Evolutionary conservation across 768 basidiomycete genomes (phyloP), one percentile per base, ranked within the genome.

Genomic region (Gloeopeniophorella convolvens): DNA sequence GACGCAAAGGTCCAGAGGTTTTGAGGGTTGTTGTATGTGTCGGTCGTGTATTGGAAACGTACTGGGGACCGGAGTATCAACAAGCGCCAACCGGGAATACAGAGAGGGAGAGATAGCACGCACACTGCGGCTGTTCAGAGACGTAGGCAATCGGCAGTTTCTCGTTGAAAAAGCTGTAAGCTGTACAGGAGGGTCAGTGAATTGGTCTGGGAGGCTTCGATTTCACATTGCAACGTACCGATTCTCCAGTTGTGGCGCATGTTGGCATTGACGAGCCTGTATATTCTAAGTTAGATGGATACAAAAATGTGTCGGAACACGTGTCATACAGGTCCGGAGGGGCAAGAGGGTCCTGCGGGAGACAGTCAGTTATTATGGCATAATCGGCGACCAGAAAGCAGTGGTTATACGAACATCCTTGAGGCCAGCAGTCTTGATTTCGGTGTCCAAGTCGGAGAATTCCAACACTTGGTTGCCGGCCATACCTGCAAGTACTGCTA

Each of bases 61-160:
- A 41, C 55, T 55, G 16, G 10, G 18, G 28, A 10, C 9, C 15
- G 24, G 15, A 36, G 6, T 4, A 5, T n/a, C 34, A 23, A 27
- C 16, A 11, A 13, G 20, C 13, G 11, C 21, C 15, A n/a, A 32
- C 13, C 15, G 30, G 12, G 31, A 11, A 26, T 21, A 27, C 16
- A 6, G 23, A 20, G 9, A 40, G 3, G 20, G 7, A 20, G 35
- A 34, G 46, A 16, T 39, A 28, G 27, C 16, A 51, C 50, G 3
- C 32, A 66, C 65, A 57, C 32, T 63, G 60, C 8, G 66, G 65
- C 2, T 60, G 56, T 40, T 68, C 65, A 12, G 67, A 67, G 27
- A 54, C 48, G 48, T 66, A 68, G 12, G 60, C 67, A 10, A 68
- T 68, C 3, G 67, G 67, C 1, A 34, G 21, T 5, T 50, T 35